phyloP scores from a whole-genome alignment of 768 basidiomycete species.

The Paxillus involutus region DNA sequence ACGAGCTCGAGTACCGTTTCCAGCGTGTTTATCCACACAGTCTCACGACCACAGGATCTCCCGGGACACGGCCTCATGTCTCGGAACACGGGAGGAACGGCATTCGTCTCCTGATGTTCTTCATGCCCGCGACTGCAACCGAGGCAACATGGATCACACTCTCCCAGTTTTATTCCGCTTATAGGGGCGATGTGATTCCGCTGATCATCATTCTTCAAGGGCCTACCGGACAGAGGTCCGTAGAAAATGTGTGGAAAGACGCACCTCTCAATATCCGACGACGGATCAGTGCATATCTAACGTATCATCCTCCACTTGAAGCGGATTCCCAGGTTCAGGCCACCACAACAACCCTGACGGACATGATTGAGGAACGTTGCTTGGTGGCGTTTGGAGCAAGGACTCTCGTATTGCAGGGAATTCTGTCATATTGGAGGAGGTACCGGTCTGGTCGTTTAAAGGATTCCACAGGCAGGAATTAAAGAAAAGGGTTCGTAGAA shows the following conservation, averaged over 20 bases:
- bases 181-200: constrained; percentile 14
- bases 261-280: constrained; percentile 10
- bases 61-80: not conserved
- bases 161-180: constrained; percentile 12
- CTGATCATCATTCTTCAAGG: constrained; percentile 18
- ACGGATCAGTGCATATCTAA: constrained; percentile 8
- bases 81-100: constrained; percentile 2
- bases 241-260: constrained; percentile 9
- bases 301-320: constrained; percentile 8
- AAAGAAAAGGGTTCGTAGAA: not conserved
- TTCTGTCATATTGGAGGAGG: constrained; percentile 16
- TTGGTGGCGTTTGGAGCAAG: constrained; percentile 15
- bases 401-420: constrained; percentile 11
- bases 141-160: constrained; percentile 12
- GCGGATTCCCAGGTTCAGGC: constrained; percentile 5
- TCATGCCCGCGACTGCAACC: constrained; percentile 5
- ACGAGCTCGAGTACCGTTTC: constrained; percentile 12
- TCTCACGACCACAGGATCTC: not conserved
- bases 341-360: constrained; percentile 9
- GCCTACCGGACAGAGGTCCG: constrained; percentile 4
- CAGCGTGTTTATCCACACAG: constrained; percentile 13
- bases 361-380: constrained; percentile 11
- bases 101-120: constrained; percentile 15
- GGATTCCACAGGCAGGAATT: not conserved
- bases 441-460: constrained; percentile 14